Conservation (phyloP, 768 basidiomycete genomes). For the Hypsizygus marmoreus region DNA sequence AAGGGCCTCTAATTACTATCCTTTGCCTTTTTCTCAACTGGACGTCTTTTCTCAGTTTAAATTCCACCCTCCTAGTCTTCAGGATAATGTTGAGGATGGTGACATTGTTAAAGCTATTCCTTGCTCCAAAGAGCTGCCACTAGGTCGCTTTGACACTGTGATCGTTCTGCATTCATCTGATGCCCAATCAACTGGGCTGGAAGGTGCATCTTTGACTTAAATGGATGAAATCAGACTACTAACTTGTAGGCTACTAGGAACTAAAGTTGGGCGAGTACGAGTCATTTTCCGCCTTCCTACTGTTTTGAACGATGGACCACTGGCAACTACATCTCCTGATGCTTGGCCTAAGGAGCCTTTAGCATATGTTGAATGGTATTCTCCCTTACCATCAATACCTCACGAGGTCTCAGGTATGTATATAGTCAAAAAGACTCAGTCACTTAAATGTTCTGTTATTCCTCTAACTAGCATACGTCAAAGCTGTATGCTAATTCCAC, state of each 20-base stretch:
- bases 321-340: conserved; percentile 1
- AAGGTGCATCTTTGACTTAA: conserved; percentile 10
- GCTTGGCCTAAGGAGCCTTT: conserved; percentile 15
- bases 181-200: conserved; percentile 13
- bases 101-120: not conserved
- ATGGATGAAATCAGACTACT: not conserved
- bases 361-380: conserved; percentile 12
- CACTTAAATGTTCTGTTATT: conserved; percentile 21
- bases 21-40: not conserved
- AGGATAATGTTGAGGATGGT: not conserved
- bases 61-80: not conserved
- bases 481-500: conserved; percentile 34
- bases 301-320: conserved; percentile 1
- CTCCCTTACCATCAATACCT: not conserved
- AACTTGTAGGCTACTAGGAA: conserved; percentile 10
- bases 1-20: not conserved
- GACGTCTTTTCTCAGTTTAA: conserved; percentile 1
- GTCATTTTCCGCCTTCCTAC: conserved; percentile 24
- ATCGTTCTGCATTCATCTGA: not conserved
- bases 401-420: conserved; percentile 11
- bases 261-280: conserved; percentile 18
- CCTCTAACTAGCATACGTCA: conserved; percentile 27
- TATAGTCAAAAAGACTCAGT: not conserved
- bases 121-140: not conserved
- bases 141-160: not conserved